Evolutionary conservation across 306 rosid species (phyloP), one percentile per base, ranked within the genome.

Genomic region (Dryas drummondii): DNA sequence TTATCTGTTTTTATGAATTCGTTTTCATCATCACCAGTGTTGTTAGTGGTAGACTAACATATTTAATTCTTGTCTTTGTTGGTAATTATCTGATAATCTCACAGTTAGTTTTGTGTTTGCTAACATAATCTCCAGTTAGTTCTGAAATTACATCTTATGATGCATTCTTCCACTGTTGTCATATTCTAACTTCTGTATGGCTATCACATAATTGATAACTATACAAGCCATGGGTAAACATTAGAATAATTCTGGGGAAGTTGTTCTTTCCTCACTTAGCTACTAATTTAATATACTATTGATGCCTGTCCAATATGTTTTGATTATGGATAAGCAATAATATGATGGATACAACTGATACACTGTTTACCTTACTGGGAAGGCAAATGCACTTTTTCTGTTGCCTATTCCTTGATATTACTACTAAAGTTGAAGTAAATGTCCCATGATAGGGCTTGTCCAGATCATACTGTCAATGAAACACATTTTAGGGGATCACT

Each of bases 1-100:
- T 53, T 50, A 45, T 15, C 53, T 3, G 17, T 79, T 58, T 56
- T 55, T 40, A 7, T 61, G 12, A 22, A 16, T 50, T 51, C 19
- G 5, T 14, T 32, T 17, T 64, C 46, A 8, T 53, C 16, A 5
- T 22, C 37, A 11, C 14, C 46, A 58, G 68, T 50, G 51, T 77
- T 78, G 45, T 69, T 55, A 14, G 49, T 58, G 57, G 57, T 47
- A 15, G 15, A 10, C 47, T 47, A 44, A 66, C 40, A 2, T n/a
- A 13, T 60, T 15, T 3, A 6, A 6, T 60, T 32, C 9, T 41
- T 42, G 68, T 42, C 40, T 10, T 26, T 16, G n/a, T 66, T 40
- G 7, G 5, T 59, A 40, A 15, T 46, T 64, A 70, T 59, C 63
- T 48, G 53, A 58, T 62, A 47, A 37, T 49, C 68, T 47, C 67